Base-by-base conservation (phyloP, 2,329 filamentous ascomycete species). In the Zasmidium cellare region DNA sequence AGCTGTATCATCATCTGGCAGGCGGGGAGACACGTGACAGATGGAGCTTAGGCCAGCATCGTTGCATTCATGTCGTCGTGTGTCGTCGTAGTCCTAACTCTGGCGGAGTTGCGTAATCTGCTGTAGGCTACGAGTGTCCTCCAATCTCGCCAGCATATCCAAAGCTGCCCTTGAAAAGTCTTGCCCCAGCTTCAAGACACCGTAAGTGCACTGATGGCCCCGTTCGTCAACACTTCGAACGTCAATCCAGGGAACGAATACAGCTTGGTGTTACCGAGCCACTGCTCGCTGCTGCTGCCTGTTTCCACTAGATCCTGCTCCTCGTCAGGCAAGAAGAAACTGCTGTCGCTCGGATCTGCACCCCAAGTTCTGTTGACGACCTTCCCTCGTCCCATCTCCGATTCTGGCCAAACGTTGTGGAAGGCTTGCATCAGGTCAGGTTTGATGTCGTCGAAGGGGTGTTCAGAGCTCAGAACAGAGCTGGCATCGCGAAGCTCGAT, bases 191-290 rank as follows among this genome's bases (percentile, higher is more conserved):
- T 28, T 67, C 55, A 71, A 45, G 61, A 63, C 11, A 70, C 64
- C 9, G 93, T 97, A 72, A 97, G 80, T 23, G 90, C 89, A 74
- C 91, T 96, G 22, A 99, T 90, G 60, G 86, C 88, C 3, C 90
- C 92, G 71, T 96, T 97, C 84, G 90, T 92, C 74, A 97, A 76
- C 24, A 99, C 93, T 76, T 99, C 94, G 77, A 99, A 97, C 48
- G 97, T 86, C 74, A 97, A 77, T 0, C 94, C 93, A 0, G 94
- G 93, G 69, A 97, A 97, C 1, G 93, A 92, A 77, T 91, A 97
- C 24, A 99, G 76, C 61, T 92, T 93, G 16, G 92, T 96, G 56
- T 88, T 89, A 19, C 85, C 85, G 60, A 88, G 73, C 61, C 87
- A 71, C 74, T 80, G 71, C 75, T 83, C 76, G 68, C 67, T 74